phyloP scores from a whole-genome alignment of 331 rosid species.

The Acacia concinna region DNA sequence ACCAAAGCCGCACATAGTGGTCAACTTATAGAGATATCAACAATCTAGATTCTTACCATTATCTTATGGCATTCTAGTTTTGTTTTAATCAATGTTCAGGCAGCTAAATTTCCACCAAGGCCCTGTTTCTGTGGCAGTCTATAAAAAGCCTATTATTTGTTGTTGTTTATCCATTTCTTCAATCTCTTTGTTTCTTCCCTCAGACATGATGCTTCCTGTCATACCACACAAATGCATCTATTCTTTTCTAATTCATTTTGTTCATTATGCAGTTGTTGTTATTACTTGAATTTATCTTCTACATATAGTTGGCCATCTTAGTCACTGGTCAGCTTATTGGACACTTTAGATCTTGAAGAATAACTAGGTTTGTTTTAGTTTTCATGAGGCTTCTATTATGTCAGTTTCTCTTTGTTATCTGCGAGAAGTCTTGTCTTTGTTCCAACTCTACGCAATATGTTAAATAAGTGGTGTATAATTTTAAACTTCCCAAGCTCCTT shows the following conservation, averaged over 20 bases:
- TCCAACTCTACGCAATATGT: background rate
- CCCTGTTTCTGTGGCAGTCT: background rate
- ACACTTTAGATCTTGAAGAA: conserved; percentile 5
- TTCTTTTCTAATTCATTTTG: background rate
- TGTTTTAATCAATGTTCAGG: background rate
- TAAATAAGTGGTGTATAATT: background rate
- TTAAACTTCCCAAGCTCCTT: background rate
- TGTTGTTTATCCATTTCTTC: background rate
- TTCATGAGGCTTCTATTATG: background rate
- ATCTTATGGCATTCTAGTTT: background rate
- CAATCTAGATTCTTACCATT: background rate
- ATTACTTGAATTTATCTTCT: background rate
- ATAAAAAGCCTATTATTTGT: background rate
- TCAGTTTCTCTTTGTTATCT: background rate
- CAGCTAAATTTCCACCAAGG: background rate
- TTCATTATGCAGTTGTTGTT: background rate
- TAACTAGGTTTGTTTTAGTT: background rate
- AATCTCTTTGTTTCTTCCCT: background rate
- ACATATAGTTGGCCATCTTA: background rate
- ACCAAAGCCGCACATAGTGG: background rate
- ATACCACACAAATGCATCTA: background rate
- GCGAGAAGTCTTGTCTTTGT: background rate
- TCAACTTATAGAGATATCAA: background rate
- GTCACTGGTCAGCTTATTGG: background rate
- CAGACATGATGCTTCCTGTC: background rate